These are phyloP conservation scores for Salvia rosmarinus DNA, from an alignment of 257 asterid species.

Conservation along the genomic window DNA sequence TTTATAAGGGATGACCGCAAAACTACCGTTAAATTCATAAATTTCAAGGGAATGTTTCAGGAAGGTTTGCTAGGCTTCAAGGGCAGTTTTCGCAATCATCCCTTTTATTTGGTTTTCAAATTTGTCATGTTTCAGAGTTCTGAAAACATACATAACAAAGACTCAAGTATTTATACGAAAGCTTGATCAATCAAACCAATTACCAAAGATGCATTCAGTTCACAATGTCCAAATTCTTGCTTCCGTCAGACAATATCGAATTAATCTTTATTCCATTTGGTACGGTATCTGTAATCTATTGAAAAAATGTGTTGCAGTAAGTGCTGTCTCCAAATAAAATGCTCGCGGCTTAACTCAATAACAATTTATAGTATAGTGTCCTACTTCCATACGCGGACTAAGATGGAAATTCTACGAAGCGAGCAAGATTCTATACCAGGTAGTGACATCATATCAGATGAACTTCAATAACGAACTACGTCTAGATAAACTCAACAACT, in stretches of 20 bases:
- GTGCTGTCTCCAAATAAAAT: no score
- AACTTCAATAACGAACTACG: not conserved
- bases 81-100: not conserved
- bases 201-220: not conserved
- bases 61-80: not conserved
- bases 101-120: not conserved
- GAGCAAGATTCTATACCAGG: not conserved
- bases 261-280: not conserved
- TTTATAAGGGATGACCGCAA: not conserved
- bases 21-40: not conserved
- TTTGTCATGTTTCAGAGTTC: not conserved
- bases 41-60: not conserved
- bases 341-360: no score
- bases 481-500: slow-evolving; percentile 13
- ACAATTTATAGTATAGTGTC: no score
- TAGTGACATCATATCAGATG: no score
- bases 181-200: not conserved
- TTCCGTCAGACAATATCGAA: not conserved
- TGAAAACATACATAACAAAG: not conserved
- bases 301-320: not conserved
- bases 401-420: no score
- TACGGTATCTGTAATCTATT: not conserved
- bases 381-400: no score
- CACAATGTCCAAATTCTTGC: not conserved
- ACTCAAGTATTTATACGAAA: not conserved